These are phyloP conservation scores for Falciphora oryzae DNA, from an alignment of 2,329 filamentous ascomycete species.

Conservation along the genomic window DNA sequence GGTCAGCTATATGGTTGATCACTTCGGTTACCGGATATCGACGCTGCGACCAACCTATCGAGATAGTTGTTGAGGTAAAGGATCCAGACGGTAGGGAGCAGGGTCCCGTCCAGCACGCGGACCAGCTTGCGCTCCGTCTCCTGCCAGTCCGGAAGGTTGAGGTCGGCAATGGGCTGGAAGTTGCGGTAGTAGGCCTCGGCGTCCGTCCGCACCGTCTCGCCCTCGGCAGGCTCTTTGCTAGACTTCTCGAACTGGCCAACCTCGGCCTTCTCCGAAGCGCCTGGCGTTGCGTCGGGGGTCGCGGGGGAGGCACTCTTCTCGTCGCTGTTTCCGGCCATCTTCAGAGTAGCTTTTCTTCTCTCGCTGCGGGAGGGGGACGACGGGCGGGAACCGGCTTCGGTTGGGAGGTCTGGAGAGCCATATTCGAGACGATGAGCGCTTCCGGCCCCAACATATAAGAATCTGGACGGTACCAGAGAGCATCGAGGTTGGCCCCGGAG, in stretches of 20 bases:
- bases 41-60: not conserved
- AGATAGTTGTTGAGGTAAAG: conserved; percentile 6
- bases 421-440: too few species aligned
- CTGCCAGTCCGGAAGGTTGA: conserved; percentile 1
- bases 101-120: conserved; percentile 1
- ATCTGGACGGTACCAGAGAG: too few species aligned
- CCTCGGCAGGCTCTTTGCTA: not conserved
- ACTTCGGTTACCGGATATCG: too few species aligned
- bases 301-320: not conserved
- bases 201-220: not conserved
- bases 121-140: not conserved
- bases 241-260: not conserved
- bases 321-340: not conserved
- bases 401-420: too few species aligned
- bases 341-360: too few species aligned
- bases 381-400: too few species aligned
- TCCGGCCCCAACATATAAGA: too few species aligned
- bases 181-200: conserved; percentile 5
- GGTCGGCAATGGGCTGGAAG: conserved; percentile 4
- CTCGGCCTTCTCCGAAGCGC: not conserved
- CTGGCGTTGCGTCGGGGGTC: not conserved
- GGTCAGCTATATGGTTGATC: too few species aligned
- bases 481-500: too few species aligned
- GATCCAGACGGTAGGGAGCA: conserved; percentile 1
- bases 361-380: too few species aligned